Base-by-base conservation (phyloP, 1,139 yeast genomes). In the Zygotorulaspora mrakii region DNA sequence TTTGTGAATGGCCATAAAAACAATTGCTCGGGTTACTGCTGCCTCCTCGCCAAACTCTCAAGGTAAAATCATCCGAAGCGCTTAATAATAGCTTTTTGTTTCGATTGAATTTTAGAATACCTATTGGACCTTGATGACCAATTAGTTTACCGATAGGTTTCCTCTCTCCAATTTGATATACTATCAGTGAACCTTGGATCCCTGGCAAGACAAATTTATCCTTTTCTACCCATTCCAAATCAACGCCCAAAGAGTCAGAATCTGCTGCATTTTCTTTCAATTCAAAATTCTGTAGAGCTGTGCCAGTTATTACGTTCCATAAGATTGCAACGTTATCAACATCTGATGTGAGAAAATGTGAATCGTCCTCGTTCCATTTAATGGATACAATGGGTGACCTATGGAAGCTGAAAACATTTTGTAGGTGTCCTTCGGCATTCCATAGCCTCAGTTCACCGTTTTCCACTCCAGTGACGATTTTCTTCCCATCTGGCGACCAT, bases 11-110 rank as follows among this genome's bases (percentile, higher is more conserved):
- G 0, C 77, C 78, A 5, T 53, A 39, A 29, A 73, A 54, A 3
- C 70, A 61, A 41, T 70, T 68, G 13, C 66, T 55, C 14, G 70
- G 61, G 40, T 73, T 77, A 14, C 76, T 64, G 18, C 77, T 73
- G 16, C 74, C 72, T 21, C 85, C 79, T 52, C 71, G 74, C 95
- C 95, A 88, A 11, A 87, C 68, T 51, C 86, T 74, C 8, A 87
- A 70, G 0, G 74, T 66, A 42, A 76, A 73, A 57, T 88, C 96
- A 57, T 85, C 95, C 1, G 94, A 79, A 10, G 85, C 79, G 1
- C 89, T 77, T 1, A 87, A 79, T 32, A 88, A 67, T 29, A 81
- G 60, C 48, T 75, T 77, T 4, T 74, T 66, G 2, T 61, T 57
- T 2, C 60, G 49, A 50, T 81, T 78, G 57, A 81, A 85, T 29